Conservation (phyloP, 75 land plant species). For the Isoetes taiwanensis region DNA sequence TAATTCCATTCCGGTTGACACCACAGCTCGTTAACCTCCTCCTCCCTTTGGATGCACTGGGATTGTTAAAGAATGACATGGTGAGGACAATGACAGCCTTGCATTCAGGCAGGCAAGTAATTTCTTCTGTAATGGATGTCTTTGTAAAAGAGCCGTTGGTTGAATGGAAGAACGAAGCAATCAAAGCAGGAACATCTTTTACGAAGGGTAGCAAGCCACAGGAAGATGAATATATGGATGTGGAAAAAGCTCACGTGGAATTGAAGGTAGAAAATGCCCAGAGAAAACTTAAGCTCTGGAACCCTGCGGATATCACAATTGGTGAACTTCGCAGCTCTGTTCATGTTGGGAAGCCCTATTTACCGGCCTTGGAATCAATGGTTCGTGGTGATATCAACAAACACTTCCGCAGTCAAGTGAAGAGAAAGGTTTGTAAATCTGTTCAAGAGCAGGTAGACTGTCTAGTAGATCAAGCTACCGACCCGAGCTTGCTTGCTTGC, state of each 20-base stretch:
- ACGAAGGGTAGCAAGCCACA: conserved; percentile 7
- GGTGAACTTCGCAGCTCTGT: conserved; percentile 33
- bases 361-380: conserved; percentile 19
- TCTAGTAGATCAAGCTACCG: conserved; percentile 40
- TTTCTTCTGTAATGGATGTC: conserved; percentile 37
- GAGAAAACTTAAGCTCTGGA: conserved; percentile 35
- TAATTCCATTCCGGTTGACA: conserved; percentile 37
- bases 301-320: conserved; percentile 35
- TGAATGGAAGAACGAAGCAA: conserved; percentile 42
- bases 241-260: conserved; percentile 21
- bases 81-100: conserved; percentile 28
- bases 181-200: conserved; percentile 15
- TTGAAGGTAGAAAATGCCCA: conserved; percentile 37
- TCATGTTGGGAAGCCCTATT: conserved; percentile 31
- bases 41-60: conserved; percentile 31
- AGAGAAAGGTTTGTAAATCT: conserved; percentile 25
- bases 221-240: conserved; percentile 2
- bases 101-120: conserved; percentile 24
- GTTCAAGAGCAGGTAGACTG: conserved; percentile 46
- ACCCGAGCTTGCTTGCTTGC: conserved; percentile 32
- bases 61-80: conserved; percentile 36
- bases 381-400: conserved; percentile 25
- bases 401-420: conserved; percentile 19
- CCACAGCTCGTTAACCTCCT: conserved; percentile 33
- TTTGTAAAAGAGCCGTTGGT: conserved; percentile 45